phyloP scores from a whole-genome alignment of 768 basidiomycete species.

The Rubroboletus satanas region DNA sequence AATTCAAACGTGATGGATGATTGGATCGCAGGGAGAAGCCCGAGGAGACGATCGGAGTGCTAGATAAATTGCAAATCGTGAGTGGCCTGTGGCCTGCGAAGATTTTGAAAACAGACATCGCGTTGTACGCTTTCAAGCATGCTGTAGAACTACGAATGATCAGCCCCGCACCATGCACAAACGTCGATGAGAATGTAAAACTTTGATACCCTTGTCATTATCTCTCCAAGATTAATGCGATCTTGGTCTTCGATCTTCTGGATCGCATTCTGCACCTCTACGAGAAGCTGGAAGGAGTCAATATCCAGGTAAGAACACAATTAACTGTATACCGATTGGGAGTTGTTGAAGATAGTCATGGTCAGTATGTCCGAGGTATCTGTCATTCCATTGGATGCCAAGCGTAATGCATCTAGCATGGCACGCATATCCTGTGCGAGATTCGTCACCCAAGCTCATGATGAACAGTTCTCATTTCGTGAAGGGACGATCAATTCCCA shows the following conservation, averaged over 20 bases:
- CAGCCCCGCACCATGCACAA: conserved; percentile 7
- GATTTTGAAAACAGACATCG: conserved; percentile 17
- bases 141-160: conserved; percentile 22
- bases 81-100: not conserved
- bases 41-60: conserved; percentile 29
- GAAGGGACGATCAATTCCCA: conserved; percentile 11
- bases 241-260: conserved; percentile 20
- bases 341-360: conserved; percentile 9
- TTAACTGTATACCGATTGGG: conserved; percentile 20
- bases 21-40: conserved; percentile 20
- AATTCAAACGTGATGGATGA: conserved; percentile 26
- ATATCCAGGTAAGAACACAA: not conserved
- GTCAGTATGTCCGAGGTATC: conserved; percentile 21
- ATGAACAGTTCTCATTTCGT: not conserved
- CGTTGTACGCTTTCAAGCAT: conserved; percentile 23
- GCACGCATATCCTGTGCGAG: conserved; percentile 29
- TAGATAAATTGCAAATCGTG: conserved; percentile 6
- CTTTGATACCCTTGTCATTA: conserved; percentile 21
- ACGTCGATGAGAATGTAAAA: not conserved
- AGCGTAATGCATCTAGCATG: conserved; percentile 17
- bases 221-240: conserved; percentile 17
- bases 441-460: not conserved
- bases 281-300: conserved; percentile 22
- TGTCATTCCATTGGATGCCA: conserved; percentile 16
- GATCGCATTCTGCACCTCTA: conserved; percentile 19